Base-by-base conservation (phyloP, 2,329 filamentous ascomycete species). In the Paecilomyces formosus region DNA sequence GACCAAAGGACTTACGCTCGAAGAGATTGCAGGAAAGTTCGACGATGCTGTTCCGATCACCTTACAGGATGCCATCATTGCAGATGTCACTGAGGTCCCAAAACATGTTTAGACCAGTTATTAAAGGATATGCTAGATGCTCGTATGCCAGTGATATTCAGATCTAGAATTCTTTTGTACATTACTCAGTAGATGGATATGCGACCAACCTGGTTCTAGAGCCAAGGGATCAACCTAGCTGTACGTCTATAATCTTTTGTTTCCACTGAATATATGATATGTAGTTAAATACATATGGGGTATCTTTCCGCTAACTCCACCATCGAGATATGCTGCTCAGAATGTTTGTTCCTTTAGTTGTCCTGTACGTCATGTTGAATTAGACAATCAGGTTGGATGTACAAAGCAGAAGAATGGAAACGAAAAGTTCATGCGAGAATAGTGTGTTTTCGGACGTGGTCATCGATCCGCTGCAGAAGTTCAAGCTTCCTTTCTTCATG, bases 401-500 rank as follows among this genome's bases (percentile, higher is more conserved):
- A 18, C 5, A 39, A 39, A 9, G 39, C 9, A 18, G 9, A 39
- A 39, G 18, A 45, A 8, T 6, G n/a, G 39, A 45, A 45, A 15
- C 15, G 18, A 1, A 9, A 11, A n/a, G 4, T 18, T 51, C 13
- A 13, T 6, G 26, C 54, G 18, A 60, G 54, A 1, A 55, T 55
- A 62, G 67, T 59, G 58, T 70, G 61, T 62, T 63, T 63, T 55
- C 61, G 59, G 5, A 74, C 67, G 64, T 73, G 68, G 2, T 62
- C 63, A 52, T 73, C 68, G 58, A 75, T 71, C 33, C 58, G 60
- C 58, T 60, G 57, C 65, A 86, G 64, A 59, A 91, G 70, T 64
- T 82, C 79, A 3, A 68, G 67, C 76, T 91, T 92, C 67, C 89
- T 81, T 62, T 77, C 77, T 45, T 83, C 77, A 31, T 76, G 75